These are phyloP conservation scores for Phialophora tarda DNA, from an alignment of 2,329 filamentous ascomycete species.

Conservation along the genomic window DNA sequence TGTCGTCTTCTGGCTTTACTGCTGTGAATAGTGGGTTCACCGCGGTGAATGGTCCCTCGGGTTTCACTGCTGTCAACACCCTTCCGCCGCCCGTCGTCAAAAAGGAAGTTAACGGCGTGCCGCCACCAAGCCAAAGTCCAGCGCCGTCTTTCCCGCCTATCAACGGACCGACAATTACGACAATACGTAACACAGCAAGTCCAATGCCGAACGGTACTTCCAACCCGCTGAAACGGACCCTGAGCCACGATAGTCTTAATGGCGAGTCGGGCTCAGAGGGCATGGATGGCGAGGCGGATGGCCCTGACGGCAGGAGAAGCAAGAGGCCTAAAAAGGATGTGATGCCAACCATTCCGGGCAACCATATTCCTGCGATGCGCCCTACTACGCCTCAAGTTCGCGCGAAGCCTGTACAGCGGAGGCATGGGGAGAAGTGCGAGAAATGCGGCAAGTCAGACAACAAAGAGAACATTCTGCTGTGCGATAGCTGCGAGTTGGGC, in stretches of 20 bases:
- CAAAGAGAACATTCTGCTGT: slow-evolving; percentile 71
- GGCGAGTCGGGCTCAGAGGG: slow-evolving; percentile 48
- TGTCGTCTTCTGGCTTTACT: slow-evolving; percentile 64
- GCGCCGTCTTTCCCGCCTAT: slow-evolving; percentile 59
- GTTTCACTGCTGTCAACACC: slow-evolving; percentile 52
- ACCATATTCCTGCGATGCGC: slow-evolving; percentile 90
- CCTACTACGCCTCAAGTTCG: slow-evolving; percentile 69
- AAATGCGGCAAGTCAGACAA: slow-evolving; percentile 82
- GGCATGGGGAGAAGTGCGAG: slow-evolving; percentile 76
- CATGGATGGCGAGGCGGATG: slow-evolving; percentile 62
- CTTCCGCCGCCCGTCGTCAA: slow-evolving; percentile 49
- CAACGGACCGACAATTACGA: slow-evolving; percentile 52
- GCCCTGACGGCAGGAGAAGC: slow-evolving; percentile 75
- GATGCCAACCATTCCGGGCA: slow-evolving; percentile 85
- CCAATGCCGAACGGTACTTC: slow-evolving; percentile 30
- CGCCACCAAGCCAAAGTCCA: slow-evolving; percentile 65
- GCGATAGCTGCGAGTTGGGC: slow-evolving; percentile 88
- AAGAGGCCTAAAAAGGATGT: slow-evolving; percentile 85
- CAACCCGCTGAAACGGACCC: slow-evolving; percentile 75
- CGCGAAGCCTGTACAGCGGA: slow-evolving; percentile 62
- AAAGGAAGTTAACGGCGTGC: slow-evolving; percentile 58
- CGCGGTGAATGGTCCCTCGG: slow-evolving; percentile 61
- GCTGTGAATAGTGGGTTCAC: slow-evolving; percentile 72
- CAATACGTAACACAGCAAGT: slow-evolving; percentile 21
- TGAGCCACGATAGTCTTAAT: slow-evolving; percentile 63